These are phyloP conservation scores for Fragilaria crotonensis DNA, from an alignment of 108 stramenopile genomes.

Conservation along the genomic window DNA sequence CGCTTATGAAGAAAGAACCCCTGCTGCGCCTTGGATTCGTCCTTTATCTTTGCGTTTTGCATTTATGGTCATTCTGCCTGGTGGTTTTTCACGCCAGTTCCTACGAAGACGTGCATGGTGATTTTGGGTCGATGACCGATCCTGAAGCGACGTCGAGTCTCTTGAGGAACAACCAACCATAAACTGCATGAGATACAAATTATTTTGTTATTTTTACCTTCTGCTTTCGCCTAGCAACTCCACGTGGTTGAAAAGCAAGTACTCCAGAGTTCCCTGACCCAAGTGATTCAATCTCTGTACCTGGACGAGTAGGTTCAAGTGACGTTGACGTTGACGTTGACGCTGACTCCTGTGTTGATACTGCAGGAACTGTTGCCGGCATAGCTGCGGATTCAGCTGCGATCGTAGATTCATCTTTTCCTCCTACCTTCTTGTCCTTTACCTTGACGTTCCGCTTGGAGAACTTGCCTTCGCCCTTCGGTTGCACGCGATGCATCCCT, in stretches of 20 bases:
- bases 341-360: background rate
- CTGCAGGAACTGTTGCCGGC: background rate
- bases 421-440: constrained; percentile 15
- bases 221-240: background rate
- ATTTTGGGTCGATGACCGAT: constrained; percentile 13
- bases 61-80: constrained; percentile 79
- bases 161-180: too few relatives aligned
- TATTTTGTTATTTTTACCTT: background rate
- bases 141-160: background rate
- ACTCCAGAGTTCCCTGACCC: background rate
- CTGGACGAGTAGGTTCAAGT: too few relatives aligned
- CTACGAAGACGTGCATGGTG: constrained; percentile 10
- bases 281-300: background rate
- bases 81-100: constrained; percentile 54
- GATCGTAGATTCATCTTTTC: background rate
- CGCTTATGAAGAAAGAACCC: constrained; percentile 64
- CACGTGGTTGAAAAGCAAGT: background rate
- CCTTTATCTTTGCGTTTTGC: constrained; percentile 59
- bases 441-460: constrained; percentile 48
- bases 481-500: constrained; percentile 77
- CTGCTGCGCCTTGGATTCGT: constrained; percentile 63
- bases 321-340: background rate
- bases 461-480: constrained; percentile 65
- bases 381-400: background rate
- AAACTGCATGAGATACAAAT: too few relatives aligned